Evolutionary conservation across 2,329 filamentous ascomycete species (phyloP), one percentile per base, ranked within the genome.

Genomic region (Venturia asperata): DNA sequence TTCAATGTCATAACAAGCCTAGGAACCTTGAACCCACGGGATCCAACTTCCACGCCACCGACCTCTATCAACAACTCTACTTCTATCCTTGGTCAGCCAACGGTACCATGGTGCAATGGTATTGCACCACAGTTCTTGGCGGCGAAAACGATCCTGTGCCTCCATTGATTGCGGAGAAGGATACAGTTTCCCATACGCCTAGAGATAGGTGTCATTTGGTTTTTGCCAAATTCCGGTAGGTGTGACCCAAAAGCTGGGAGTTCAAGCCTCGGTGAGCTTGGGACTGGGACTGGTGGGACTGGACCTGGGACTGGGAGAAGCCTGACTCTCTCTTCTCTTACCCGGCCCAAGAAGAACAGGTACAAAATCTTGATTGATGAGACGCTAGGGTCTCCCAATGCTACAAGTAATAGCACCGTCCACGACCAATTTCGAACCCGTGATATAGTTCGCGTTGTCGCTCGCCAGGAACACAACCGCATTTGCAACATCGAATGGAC

Each of bases 391-490:
- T 37, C 65, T 34, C 11, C 69, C 68, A 21, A 69, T 70, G 24
- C 70, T 73, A 9, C 66, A 67, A 5, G 72, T 74, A 27, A 77
- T 71, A 1, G 70, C 73, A 19, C 71, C 71, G 66, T 72, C 71
- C 45, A 72, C 71, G 7, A 68, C 68, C 62, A 72, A 64, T 63
- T 70, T 70, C 21, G 70, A 66, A 3, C 71, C 71, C 30, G 70
- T 71, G 34, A 72, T 68, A 49, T 70, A 69, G 11, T 66, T 66
- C 34, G 69, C 70, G 66, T 73, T 69, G 11, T 72, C 70, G 58
- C 71, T 71, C 49, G 71, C 70, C 62, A 73, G 66, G 47, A 69
- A 72, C n/a, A 47, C 58, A 27, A 69, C 71, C 60, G 71, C 71
- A 65, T 69, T 70, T 13, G 67, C 71, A 17, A 73, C 65, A 64